Base-by-base conservation (phyloP, 257 asterid species). In the Anisodus tanguticus region DNA sequence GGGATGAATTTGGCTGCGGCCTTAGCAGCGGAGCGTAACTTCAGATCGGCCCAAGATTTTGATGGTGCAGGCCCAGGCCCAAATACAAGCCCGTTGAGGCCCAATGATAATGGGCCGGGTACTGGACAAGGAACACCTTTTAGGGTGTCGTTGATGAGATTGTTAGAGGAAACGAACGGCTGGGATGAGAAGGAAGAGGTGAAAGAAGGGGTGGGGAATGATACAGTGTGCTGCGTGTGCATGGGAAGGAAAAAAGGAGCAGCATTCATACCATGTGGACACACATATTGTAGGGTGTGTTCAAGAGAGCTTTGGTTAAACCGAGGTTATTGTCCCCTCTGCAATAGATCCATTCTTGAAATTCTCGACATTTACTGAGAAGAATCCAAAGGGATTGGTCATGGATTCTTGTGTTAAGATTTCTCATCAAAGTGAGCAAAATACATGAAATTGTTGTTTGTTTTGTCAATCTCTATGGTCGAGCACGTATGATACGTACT, bases 261-360 rank as follows among this genome's bases (percentile, higher is more conserved):
- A 55, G 99, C 99, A 4, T 93, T 96, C 88, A 94, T 96, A 81
- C 99, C 99, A 82, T 96, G 99, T 89, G 99, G 99, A 8, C 99
- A 96, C 90, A 93, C 98, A 45, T 96, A 92, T 88, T 96, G 99
- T 87, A 89, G 98, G 78, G 94, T 92, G 87, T 96, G 99, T 86
- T 91, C 98, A n/a, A 91, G 98, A 72, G 98, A 96, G 88, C 1
- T 94, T 87, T 90, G 99, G 98, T 55, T 92, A 85, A 94, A 89
- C 83, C 98, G 99, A 91, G 98, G 99, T 0, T 69, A 87, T 35
- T 96, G 99, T 90, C 98, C 99, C 89, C 97, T 96, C 39, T 96
- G 99, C 90, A 96, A 92, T 87, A 92, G 97, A 63, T 62, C 88
- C 43, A 94, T 96, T 82, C 84, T 90, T 15, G 97, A 94, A 84